A percentile compares a stretch with the other conserved stretches of the same genome.
Evolutionary conservation across 371 early-diverging fungal genomes (phyloP).

Genomic region (Batkoa obscura): DNA sequence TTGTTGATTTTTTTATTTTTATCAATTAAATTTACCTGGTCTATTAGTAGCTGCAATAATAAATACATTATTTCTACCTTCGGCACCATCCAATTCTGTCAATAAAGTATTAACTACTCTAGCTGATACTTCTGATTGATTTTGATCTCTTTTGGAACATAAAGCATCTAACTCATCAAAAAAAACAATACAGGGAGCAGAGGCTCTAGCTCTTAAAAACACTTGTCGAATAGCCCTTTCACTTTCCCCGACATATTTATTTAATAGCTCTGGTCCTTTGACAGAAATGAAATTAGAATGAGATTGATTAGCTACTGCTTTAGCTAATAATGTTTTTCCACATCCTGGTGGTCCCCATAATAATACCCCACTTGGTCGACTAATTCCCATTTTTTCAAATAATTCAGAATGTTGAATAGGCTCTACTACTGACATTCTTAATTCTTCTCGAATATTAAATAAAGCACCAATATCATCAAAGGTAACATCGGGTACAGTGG

Average conservation of each 20-base stretch:
- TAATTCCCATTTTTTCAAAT: conserved; percentile 84
- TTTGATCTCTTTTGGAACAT: conserved; percentile 50
- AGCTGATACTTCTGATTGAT: conserved; percentile 75
- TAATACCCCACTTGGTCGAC: conserved; percentile 85
- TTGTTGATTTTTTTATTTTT: background rate
- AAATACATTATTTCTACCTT: conserved; percentile 73
- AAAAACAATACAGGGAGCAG: conserved; percentile 91
- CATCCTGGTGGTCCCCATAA: conserved; percentile 99
- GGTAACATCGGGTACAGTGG: conserved; percentile 85
- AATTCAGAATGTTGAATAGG: conserved; percentile 89
- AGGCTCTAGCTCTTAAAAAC: conserved; percentile 91
- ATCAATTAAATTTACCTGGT: conserved; percentile 24
- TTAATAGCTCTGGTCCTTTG: conserved; percentile 97
- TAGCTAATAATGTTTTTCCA: conserved; percentile 98
- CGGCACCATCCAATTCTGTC: conserved; percentile 95
- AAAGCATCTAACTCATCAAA: conserved; percentile 99
- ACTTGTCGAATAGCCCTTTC: conserved; percentile 96
- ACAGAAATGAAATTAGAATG: conserved; percentile 97
- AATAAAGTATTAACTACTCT: conserved; percentile 96
- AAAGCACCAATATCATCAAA: conserved; percentile 96
- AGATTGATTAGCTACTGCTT: conserved; percentile 95
- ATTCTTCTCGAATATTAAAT: conserved; percentile 63
- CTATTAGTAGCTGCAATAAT: conserved; percentile 99
- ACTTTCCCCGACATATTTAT: conserved; percentile 99
- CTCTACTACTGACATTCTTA: conserved; percentile 91